phyloP scores from a whole-genome alignment of 2,329 filamentous ascomycete species.

The Xylaria sp. region DNA sequence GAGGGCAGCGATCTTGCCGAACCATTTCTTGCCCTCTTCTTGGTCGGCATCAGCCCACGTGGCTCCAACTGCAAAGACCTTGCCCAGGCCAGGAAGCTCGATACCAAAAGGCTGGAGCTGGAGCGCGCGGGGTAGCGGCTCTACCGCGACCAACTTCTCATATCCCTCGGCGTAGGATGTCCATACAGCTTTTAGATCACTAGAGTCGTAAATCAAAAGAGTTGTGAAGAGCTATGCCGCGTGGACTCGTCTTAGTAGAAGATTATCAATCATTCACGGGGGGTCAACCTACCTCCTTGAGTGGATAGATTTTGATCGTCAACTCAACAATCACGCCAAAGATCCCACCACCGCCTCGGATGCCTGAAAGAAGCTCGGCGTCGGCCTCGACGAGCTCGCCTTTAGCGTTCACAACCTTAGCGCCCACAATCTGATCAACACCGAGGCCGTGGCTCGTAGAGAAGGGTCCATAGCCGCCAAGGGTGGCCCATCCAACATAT shows the following conservation, averaged over 20 bases:
- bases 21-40: constrained; percentile 29
- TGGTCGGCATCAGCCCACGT: constrained; percentile 44
- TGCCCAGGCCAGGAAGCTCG: constrained; percentile 40
- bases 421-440: constrained; percentile 45
- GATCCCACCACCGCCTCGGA: constrained; percentile 48
- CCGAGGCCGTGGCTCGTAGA: constrained; percentile 43
- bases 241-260: background rate
- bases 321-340: constrained; percentile 49
- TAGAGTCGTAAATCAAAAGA: constrained; percentile 41
- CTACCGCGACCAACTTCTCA: constrained; percentile 16
- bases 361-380: constrained; percentile 44
- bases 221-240: constrained; percentile 5
- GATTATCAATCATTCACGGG: background rate
- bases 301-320: constrained; percentile 47
- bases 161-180: constrained; percentile 19
- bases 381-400: constrained; percentile 47
- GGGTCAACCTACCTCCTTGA: constrained; percentile 36
- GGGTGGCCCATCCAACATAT: constrained; percentile 44
- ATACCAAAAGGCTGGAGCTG: constrained; percentile 39
- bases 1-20: constrained; percentile 21
- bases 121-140: constrained; percentile 10
- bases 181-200: constrained; percentile 35
- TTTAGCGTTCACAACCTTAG: constrained; percentile 46
- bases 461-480: constrained; percentile 45
- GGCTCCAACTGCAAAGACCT: constrained; percentile 35